Base-by-base conservation (phyloP, 768 basidiomycete species). In the Boletellus ananiceps region DNA sequence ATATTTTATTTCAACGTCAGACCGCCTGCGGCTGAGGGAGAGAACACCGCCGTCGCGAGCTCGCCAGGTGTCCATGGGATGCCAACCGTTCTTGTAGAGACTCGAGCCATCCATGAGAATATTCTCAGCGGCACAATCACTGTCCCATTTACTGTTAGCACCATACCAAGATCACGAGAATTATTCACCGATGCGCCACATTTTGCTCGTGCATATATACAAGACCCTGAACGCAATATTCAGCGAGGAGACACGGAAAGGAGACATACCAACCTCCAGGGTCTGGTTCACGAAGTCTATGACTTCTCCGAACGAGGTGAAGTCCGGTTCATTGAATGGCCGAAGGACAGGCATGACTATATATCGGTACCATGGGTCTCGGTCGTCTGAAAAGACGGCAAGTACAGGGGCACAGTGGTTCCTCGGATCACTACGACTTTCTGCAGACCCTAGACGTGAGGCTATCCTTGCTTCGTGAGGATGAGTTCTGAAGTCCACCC, bases 161-260 rank as follows among this genome's bases (percentile, higher is more conserved):
- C 4, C 7, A 21, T 4, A 18, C n/a, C 14, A 4, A 0, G 27
- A 15, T 25, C 23, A 5, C 16, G 16, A 2, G 7, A 18, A 27
- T 0, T 6, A 38, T 61, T 3, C 50, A 70, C 72, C 71, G 53
- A 47, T 73, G 71, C 6, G 65, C 65, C n/a, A 73, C 59, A 32
- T 60, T 56, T 39, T 64, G 60, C 9, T 61, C 18, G 41, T 74
- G 72, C 38, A 73, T 65, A 40, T 69, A 74, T 13, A 54, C 55
- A 1, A 73, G 47, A 2, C 69, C 69, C 70, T 72, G 15, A 3
- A 11, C 0, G 1, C 3, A 2, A n/a, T 0, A 15, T 11, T 57
- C 2, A 57, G 29, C 18, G 2, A 14, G 21, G 8, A 38, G 18
- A 9, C 8, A 8, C 4, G 8, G 4, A 2, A n/a, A n/a, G 18